phyloP scores from a whole-genome alignment of 306 rosid species.

The Cucurbita ficifolia region DNA sequence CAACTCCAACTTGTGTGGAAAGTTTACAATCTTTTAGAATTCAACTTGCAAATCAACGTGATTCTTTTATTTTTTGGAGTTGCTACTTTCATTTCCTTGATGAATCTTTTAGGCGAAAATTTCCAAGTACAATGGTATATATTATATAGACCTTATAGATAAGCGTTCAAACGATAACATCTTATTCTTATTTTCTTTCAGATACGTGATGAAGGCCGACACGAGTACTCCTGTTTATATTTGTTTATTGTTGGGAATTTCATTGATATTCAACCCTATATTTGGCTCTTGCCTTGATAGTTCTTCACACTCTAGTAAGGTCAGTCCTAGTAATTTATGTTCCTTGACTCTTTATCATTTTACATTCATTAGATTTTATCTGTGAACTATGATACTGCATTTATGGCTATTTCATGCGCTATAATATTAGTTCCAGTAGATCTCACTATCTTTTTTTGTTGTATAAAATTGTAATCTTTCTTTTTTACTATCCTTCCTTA shows the following conservation, averaged over 20 bases:
- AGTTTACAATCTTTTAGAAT: neutral
- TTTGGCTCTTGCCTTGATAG: slow-evolving; percentile 21
- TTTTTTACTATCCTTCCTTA: neutral
- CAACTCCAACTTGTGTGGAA: too few species aligned
- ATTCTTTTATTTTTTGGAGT: neutral
- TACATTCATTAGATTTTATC: neutral
- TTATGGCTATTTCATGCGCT: neutral
- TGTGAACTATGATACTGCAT: neutral
- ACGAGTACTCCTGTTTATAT: neutral
- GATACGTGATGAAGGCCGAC: neutral
- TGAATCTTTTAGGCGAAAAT: neutral
- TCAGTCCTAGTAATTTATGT: slow-evolving; percentile 13
- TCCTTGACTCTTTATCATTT: neutral
- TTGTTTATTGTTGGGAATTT: slow-evolving; percentile 21
- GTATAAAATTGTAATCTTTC: neutral
- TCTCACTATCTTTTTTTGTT: neutral
- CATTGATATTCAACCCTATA: slow-evolving; percentile 12
- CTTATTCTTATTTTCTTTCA: neutral
- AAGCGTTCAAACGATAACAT: neutral
- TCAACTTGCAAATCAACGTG: neutral
- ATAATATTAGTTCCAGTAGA: neutral
- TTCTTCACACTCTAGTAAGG: slow-evolving; percentile 32
- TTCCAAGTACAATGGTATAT: neutral
- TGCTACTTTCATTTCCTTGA: neutral
- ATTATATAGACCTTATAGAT: neutral